These are phyloP conservation scores for Aspergillus carbonarius DNA, from an alignment of 2,329 filamentous ascomycete genomes.

Conservation along the genomic window DNA sequence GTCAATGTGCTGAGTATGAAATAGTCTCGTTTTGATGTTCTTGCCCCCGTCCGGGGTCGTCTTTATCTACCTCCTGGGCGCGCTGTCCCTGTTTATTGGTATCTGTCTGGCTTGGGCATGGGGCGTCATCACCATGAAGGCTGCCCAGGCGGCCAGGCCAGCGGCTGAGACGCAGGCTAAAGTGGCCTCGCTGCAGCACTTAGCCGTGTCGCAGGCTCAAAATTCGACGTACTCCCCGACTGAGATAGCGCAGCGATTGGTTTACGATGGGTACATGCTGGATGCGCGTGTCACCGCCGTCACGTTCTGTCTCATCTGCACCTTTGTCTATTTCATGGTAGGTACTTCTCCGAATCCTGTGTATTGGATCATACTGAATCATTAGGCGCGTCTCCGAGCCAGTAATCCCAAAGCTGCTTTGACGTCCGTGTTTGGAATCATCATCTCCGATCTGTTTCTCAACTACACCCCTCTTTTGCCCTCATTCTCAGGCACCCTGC, in stretches of 20 bases:
- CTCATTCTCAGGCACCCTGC: conserved; percentile 42
- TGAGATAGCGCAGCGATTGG: conserved; percentile 36
- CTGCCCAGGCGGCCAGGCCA: conserved; percentile 47
- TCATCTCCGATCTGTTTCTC: conserved; percentile 49
- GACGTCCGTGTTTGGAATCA: conserved; percentile 49
- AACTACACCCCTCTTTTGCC: conserved; percentile 46
- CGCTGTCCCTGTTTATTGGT: conserved; percentile 46
- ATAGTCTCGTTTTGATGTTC: conserved; percentile 44
- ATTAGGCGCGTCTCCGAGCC: conserved; percentile 45
- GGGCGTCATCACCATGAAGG: conserved; percentile 52
- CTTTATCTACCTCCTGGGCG: conserved; percentile 46
- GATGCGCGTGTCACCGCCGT: conserved; percentile 46
- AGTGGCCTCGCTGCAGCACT: conserved; percentile 36
- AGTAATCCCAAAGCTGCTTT: conserved; percentile 49
- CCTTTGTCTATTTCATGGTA: conserved; percentile 48
- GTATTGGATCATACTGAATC: not conserved
- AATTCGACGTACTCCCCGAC: conserved; percentile 27
- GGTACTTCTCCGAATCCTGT: not conserved
- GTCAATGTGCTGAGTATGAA: not conserved
- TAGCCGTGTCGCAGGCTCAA: conserved; percentile 33
- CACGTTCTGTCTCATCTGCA: conserved; percentile 39
- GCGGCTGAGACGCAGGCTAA: conserved; percentile 37
- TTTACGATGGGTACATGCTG: conserved; percentile 50
- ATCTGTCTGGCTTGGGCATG: conserved; percentile 52
- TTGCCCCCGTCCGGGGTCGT: conserved; percentile 50